These are phyloP conservation scores for Lentinus brumalis DNA, from an alignment of 768 basidiomycete genomes.

Conservation along the genomic window DNA sequence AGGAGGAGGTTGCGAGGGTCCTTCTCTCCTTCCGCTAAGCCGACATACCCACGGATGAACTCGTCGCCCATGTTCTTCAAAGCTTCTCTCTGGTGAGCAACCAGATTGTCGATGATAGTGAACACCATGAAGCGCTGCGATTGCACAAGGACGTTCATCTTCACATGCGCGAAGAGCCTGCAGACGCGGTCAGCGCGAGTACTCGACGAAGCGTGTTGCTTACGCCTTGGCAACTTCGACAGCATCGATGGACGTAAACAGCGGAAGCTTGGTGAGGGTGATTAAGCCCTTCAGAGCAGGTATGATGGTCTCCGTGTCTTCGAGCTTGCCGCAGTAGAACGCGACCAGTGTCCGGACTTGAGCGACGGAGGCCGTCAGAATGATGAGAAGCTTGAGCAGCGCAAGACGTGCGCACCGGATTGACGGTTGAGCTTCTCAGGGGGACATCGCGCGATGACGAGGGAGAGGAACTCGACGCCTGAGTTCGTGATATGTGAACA, in stretches of 20 bases:
- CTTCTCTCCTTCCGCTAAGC: constrained; percentile 92
- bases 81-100: constrained; percentile 74
- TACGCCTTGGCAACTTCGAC: constrained; percentile 60
- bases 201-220: constrained; percentile 33
- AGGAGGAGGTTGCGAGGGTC: constrained; percentile 93
- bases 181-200: background rate
- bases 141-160: constrained; percentile 81
- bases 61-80: constrained; percentile 70
- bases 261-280: constrained; percentile 61
- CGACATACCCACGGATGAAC: constrained; percentile 77
- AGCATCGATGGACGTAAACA: constrained; percentile 67
- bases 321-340: constrained; percentile 87
- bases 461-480: constrained; percentile 87
- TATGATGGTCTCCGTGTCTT: constrained; percentile 82
- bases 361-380: constrained; percentile 16
- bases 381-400: background rate
- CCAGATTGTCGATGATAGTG: constrained; percentile 73
- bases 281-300: constrained; percentile 79
- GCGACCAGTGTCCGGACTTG: constrained; percentile 78
- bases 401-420: constrained; percentile 58
- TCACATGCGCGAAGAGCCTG: constrained; percentile 78
- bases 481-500: background rate
- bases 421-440: constrained; percentile 71
- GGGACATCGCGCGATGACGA: constrained; percentile 64
- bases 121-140: constrained; percentile 82